Evolutionary conservation across 306 rosid genomes (phyloP).

Genomic region (Arachis hypogaea): DNA sequence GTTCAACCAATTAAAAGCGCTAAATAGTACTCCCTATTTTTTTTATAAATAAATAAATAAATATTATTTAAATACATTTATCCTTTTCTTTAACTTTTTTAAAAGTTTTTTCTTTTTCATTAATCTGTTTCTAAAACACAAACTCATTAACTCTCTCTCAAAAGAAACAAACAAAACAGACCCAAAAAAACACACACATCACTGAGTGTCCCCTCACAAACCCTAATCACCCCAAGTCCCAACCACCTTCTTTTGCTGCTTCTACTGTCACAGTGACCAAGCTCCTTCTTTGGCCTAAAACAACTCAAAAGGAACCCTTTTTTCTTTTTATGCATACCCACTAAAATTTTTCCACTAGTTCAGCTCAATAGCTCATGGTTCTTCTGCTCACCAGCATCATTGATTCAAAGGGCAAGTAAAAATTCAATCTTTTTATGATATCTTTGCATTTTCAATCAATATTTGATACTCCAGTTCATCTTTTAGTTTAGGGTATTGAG

Average conservation of each 20-base stretch:
- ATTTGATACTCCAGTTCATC: conserved; percentile 20
- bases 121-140: conserved; percentile 37
- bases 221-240: conserved; percentile 47
- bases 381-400: conserved; percentile 16
- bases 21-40: no score
- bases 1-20: no score
- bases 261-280: conserved; percentile 30
- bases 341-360: neutral
- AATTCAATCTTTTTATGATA: neutral
- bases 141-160: neutral
- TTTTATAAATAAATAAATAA: no score
- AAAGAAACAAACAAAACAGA: conserved; percentile 8
- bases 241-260: neutral
- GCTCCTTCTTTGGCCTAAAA: conserved; percentile 8
- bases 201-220: conserved; percentile 41
- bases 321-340: conserved; percentile 27
- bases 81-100: conserved; percentile 13
- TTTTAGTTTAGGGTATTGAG: neutral
- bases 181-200: neutral
- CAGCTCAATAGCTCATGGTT: conserved; percentile 29
- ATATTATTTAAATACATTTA: no score
- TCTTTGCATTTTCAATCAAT: conserved; percentile 27
- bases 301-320: neutral
- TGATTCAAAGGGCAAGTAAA: conserved; percentile 32
- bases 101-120: conserved; percentile 44